Base-by-base conservation (phyloP, 2,329 filamentous ascomycete species). In the Sclerotinia minor region DNA sequence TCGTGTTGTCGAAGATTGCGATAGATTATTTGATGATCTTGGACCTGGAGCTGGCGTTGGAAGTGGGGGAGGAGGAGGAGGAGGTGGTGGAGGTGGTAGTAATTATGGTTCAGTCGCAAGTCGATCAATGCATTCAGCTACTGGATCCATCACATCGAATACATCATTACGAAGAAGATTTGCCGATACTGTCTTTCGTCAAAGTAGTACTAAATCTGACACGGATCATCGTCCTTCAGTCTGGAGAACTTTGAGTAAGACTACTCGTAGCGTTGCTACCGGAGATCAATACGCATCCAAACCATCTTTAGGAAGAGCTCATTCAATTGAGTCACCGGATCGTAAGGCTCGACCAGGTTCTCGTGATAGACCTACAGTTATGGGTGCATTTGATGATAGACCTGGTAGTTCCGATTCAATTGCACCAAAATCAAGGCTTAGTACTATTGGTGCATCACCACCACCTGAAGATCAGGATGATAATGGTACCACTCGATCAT, bases 211-310 rank as follows among this genome's bases (percentile, higher is more conserved):
- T 77, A 85, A 83, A 29, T 85, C 89, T 67, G 85, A 87, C 50
- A 81, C 87, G 54, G 91, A 92, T 54, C 86, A 87, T 72, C 87
- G 92, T 49, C 83, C 88, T 53, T 94, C 92, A 0, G 87, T 97
- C 29, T 93, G 93, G 87, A 87, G 93, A 67, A 94, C 87, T n/a
- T 81, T 97, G 72, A 96, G 93, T 82, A 97, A 96, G 81, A 85
- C 92, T 80, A 79, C 84, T 81, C 84, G 89, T 66, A 79, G 85
- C 73, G 79, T 84, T 41, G 85, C 82, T 70, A 87, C 82, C 65
- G 87, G 82, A 73, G 92, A 89, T 69, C 78, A 78, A 41, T 73
- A 71, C 77, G 78, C 92, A 50, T 89, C 90, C 3, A 92, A 88
- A 77, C 87, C 82, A 45, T 85, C 87, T 0, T 79, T 92, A 47